phyloP scores from a whole-genome alignment of 805 yeast species.

The Wickerhamomyces ciferrii region DNA sequence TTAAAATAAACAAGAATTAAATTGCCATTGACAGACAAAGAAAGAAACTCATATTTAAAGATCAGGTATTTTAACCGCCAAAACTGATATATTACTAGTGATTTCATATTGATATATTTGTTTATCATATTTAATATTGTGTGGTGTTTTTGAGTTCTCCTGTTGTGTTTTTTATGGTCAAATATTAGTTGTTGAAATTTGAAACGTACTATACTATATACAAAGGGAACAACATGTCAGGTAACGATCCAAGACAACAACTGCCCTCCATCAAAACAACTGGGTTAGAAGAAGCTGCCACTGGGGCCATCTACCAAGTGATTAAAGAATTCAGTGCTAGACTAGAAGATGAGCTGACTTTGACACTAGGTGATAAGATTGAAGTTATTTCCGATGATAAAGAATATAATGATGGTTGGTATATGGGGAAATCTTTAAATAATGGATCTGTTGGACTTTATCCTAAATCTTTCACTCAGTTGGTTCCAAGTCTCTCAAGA shows the following conservation, averaged over 20 bases:
- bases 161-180: too few species aligned
- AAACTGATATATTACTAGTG: too few species aligned
- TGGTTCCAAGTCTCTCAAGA: slow-evolving; percentile 29
- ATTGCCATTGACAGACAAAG: neutral
- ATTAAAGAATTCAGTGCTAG: slow-evolving; percentile 86
- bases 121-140: too few species aligned
- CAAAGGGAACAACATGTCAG: slow-evolving; percentile 1
- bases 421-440: slow-evolving; percentile 73
- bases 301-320: slow-evolving; percentile 42
- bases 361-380: slow-evolving; percentile 77
- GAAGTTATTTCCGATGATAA: slow-evolving; percentile 90
- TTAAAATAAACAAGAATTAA: neutral
- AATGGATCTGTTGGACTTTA: slow-evolving; percentile 80
- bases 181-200: too few species aligned
- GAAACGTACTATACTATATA: neutral
- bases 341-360: slow-evolving; percentile 81
- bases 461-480: slow-evolving; percentile 83
- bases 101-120: too few species aligned
- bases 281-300: slow-evolving; percentile 13
- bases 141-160: too few species aligned
- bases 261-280: slow-evolving; percentile 11
- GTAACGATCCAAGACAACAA: slow-evolving; percentile 2
- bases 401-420: slow-evolving; percentile 97
- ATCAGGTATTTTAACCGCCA: too few species aligned
- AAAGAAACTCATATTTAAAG: too few species aligned